Conservation (phyloP, 176 grass and related monocot species). For the Alloteropsis semialata region DNA sequence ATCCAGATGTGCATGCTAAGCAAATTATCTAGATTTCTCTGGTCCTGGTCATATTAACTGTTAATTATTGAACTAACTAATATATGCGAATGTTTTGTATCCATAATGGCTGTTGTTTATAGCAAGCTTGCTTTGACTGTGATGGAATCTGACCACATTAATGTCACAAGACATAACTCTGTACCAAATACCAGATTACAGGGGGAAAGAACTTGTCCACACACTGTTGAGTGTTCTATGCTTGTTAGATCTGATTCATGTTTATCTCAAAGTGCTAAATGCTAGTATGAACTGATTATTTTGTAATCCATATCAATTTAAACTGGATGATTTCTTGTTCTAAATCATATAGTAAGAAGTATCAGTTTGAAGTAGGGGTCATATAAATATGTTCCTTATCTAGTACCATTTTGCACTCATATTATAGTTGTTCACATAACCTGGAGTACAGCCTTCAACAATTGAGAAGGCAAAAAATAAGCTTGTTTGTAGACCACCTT, state of each 20-base stretch:
- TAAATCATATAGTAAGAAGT: not conserved
- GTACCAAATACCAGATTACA: not conserved
- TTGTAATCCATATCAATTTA: not conserved
- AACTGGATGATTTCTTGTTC: not conserved
- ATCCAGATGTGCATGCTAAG: not conserved
- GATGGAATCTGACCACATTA: not conserved
- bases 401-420: not conserved
- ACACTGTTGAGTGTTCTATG: not conserved
- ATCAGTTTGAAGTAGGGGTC: not conserved
- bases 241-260: not conserved
- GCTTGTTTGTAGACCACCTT: not conserved
- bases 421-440: not conserved
- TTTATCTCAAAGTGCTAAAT: not conserved
- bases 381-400: not conserved
- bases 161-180: not conserved
- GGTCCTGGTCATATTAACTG: not conserved
- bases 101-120: not conserved
- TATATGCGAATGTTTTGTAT: conserved; percentile 14
- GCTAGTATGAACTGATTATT: not conserved
- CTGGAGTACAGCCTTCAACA: not conserved
- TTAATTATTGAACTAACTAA: not conserved
- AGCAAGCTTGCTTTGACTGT: not conserved
- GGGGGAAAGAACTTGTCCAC: not conserved
- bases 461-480: not conserved
- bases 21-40: not conserved